Conservation (phyloP, 2,329 filamentous ascomycete species). For the Pezicula radicicola region DNA sequence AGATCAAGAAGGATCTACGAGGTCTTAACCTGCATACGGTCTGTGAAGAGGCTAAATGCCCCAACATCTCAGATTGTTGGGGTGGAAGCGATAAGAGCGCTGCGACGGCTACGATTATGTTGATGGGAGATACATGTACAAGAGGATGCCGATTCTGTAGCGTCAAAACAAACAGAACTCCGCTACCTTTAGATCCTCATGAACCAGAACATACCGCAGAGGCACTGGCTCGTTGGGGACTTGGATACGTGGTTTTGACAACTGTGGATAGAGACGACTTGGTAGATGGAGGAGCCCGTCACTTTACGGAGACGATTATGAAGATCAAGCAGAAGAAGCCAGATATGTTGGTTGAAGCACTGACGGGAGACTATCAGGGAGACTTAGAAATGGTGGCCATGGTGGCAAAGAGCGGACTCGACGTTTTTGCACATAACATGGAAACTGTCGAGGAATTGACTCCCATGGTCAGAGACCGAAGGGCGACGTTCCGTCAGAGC, state of each 20-base stretch:
- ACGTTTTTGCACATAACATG: constrained; percentile 96
- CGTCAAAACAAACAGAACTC: constrained; percentile 80
- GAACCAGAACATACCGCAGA: constrained; percentile 97
- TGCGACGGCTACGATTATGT: constrained; percentile 97
- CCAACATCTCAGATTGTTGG: constrained; percentile 98
- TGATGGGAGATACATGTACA: constrained; percentile 98
- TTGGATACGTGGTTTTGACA: constrained; percentile 95
- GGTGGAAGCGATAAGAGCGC: constrained; percentile 84
- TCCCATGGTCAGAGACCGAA: constrained; percentile 82
- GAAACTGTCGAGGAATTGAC: constrained; percentile 93
- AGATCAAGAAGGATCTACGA: constrained; percentile 89
- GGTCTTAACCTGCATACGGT: constrained; percentile 91
- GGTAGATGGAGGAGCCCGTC: constrained; percentile 78
- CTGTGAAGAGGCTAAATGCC: constrained; percentile 95
- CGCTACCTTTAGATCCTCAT: constrained; percentile 83
- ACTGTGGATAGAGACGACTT: constrained; percentile 93
- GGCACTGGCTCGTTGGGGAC: constrained; percentile 85
- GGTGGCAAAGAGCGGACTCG: constrained; percentile 83
- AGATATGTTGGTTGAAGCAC: constrained; percentile 73
- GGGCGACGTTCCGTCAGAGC: constrained; percentile 86
- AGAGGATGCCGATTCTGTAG: constrained; percentile 95
- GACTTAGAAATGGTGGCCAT: constrained; percentile 82
- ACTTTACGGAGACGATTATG: constrained; percentile 91
- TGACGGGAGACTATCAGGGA: constrained; percentile 85
- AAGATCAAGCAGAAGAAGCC: constrained; percentile 87